Evolutionary conservation across 768 basidiomycete genomes (phyloP), one percentile per base, ranked within the genome.

Genomic region (Tricholomella constricta): DNA sequence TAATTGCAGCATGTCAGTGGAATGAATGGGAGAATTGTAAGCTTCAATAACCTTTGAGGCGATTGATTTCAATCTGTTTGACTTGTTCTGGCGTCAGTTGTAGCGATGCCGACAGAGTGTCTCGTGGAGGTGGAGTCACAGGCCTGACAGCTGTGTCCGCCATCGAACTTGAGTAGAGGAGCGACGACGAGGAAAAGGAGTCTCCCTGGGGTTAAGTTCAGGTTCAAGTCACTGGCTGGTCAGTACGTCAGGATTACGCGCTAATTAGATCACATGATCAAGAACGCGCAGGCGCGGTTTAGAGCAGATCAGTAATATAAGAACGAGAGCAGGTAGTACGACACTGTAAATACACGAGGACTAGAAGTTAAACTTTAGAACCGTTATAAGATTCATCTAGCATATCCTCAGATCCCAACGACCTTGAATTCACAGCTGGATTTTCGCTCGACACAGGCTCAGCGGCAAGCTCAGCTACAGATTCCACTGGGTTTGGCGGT

Each of bases 51-150:
- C 89, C 89, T 82, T 80, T 85, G 20, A 93, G 71, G 48, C 91
- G 81, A 61, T 93, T 91, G 37, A 92, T 77, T 65, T 94, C 90
- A 22, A 92, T 77, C 51, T 82, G 80, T 63, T 81, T 86, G 41
- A 82, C 71, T 65, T 88, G 83, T 57, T 93, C 90, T 12, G 86
- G 82, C 7, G 85, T 84, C 27, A 85, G 57, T 48, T 55, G 72
- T n/a, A 70, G 56, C 11, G 60, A 49, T 14, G 62, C 34, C 15
- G 61, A 31, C 37, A 63, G 42, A 34, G 42, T 8, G 38, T 48
- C 38, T 12, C 64, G 62, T 14, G 68, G 71, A 45, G 77, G 78
- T 0, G 78, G 77, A 2, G 80, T 82, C 3, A 62, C 56, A n/a
- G 71, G 69, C 44, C 71, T 61, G 47, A 51, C 47, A 22, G 52